These are phyloP conservation scores for Nothopassalora personata DNA, from an alignment of 2,329 filamentous ascomycete genomes.

Conservation along the genomic window DNA sequence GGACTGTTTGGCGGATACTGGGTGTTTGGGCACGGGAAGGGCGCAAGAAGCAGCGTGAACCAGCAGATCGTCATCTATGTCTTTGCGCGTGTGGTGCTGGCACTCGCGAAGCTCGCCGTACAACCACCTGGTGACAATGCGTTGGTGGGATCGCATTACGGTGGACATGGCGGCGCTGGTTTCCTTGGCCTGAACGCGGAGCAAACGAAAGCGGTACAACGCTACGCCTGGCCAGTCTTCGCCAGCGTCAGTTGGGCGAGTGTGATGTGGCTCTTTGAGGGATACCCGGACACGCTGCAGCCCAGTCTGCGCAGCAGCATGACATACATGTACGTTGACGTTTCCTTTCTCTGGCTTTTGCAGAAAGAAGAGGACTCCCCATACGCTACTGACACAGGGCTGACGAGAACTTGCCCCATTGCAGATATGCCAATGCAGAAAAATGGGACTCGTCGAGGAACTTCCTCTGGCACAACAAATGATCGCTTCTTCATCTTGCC, in stretches of 20 bases:
- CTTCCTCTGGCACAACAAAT: conserved; percentile 75
- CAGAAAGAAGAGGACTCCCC: not conserved
- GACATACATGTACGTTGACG: conserved; percentile 78
- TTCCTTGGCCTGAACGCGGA: conserved; percentile 37
- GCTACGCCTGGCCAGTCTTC: conserved; percentile 88
- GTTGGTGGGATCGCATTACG: conserved; percentile 35
- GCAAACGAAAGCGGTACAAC: conserved; percentile 36
- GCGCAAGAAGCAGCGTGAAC: conserved; percentile 64
- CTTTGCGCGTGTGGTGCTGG: conserved; percentile 83
- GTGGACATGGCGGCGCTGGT: conserved; percentile 38
- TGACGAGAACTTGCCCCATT: conserved; percentile 25
- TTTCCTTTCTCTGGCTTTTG: conserved; percentile 11
- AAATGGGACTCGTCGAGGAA: conserved; percentile 83
- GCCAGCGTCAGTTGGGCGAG: conserved; percentile 84
- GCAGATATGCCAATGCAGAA: conserved; percentile 71
- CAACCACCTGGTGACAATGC: conserved; percentile 48
- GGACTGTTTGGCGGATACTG: conserved; percentile 86
- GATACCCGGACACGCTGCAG: conserved; percentile 87
- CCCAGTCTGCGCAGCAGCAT: conserved; percentile 89
- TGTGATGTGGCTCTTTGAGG: conserved; percentile 93
- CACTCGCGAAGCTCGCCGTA: conserved; percentile 75
- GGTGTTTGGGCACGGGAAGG: conserved; percentile 77
- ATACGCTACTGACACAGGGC: conserved; percentile 26
- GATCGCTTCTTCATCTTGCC: conserved; percentile 3
- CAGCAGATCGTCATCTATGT: conserved; percentile 99